Evolutionary conservation across 331 rosid species (phyloP).

Genomic region (Cydonia oblonga): DNA sequence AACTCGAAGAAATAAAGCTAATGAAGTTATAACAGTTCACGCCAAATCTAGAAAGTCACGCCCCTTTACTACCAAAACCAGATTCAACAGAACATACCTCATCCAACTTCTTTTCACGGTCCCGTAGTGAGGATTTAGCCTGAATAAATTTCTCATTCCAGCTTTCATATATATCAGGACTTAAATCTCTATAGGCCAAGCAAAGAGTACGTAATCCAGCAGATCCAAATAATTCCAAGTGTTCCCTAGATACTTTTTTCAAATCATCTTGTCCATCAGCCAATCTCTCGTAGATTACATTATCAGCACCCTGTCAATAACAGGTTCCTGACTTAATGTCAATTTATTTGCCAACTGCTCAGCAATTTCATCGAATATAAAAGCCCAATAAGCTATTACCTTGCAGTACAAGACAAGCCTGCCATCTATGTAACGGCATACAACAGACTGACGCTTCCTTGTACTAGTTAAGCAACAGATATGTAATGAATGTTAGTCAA

Average conservation of each 20-base stretch:
- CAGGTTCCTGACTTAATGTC: slow-evolving; percentile 23
- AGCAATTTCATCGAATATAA: slow-evolving; percentile 8
- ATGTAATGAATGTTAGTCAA: neutral
- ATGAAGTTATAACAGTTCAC: neutral
- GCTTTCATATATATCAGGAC: slow-evolving; percentile 70
- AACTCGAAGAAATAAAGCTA: neutral
- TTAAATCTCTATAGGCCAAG: slow-evolving; percentile 85
- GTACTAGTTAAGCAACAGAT: slow-evolving; percentile 42
- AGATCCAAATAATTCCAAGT: slow-evolving; percentile 87
- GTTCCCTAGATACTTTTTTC: slow-evolving; percentile 64
- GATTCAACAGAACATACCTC: slow-evolving; percentile 48
- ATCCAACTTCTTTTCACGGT: slow-evolving; percentile 95
- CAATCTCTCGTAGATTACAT: slow-evolving; percentile 79
- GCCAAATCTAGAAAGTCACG: neutral
- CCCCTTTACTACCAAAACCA: neutral
- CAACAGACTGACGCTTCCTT: slow-evolving; percentile 97
- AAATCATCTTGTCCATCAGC: slow-evolving; percentile 43
- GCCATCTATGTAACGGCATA: slow-evolving; percentile 92
- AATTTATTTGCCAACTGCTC: slow-evolving; percentile 17
- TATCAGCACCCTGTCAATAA: slow-evolving; percentile 84
- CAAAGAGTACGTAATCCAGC: slow-evolving; percentile 88
- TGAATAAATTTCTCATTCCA: slow-evolving; percentile 96
- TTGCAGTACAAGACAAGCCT: slow-evolving; percentile 87
- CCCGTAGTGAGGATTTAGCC: slow-evolving; percentile 89
- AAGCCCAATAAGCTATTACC: slow-evolving; percentile 48